These are phyloP conservation scores for Epichloe sp. DNA, from an alignment of 2,329 filamentous ascomycete genomes.

Conservation along the genomic window DNA sequence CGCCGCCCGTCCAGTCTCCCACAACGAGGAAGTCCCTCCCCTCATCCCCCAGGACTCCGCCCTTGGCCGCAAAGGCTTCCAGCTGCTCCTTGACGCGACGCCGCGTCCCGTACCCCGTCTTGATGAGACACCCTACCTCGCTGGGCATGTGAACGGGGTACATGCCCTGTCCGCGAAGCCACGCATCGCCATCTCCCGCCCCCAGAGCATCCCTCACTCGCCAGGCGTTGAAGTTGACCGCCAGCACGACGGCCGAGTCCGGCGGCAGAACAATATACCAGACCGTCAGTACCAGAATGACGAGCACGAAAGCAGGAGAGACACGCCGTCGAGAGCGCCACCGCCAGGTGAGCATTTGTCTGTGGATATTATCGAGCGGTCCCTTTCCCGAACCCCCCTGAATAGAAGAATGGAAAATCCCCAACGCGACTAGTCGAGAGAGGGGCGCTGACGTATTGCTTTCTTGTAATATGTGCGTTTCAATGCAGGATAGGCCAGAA, in stretches of 20 bases:
- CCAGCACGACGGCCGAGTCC: conserved; percentile 20
- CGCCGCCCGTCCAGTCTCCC: conserved; percentile 32
- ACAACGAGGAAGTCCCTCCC: conserved; percentile 33
- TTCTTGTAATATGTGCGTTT: too few species aligned
- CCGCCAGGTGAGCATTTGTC: conserved; percentile 12
- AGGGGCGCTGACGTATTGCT: too few species aligned
- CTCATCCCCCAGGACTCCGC: conserved; percentile 22
- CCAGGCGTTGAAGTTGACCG: conserved; percentile 20
- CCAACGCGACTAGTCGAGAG: too few species aligned
- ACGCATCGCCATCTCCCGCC: conserved; percentile 24
- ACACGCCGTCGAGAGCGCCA: conserved; percentile 19
- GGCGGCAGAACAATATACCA: conserved; percentile 19
- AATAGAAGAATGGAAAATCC: too few species aligned
- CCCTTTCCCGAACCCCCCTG: not conserved
- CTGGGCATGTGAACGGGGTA: conserved; percentile 30
- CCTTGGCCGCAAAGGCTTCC: conserved; percentile 24
- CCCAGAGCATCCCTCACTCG: conserved; percentile 20
- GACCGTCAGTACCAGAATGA: conserved; percentile 14
- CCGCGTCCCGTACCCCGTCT: conserved; percentile 43
- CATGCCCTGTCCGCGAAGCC: conserved; percentile 25
- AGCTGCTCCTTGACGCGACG: conserved; percentile 34
- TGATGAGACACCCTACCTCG: conserved; percentile 39
- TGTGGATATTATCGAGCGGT: not conserved
- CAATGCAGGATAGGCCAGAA: too few species aligned
- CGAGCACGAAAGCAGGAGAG: conserved; percentile 10